Evolutionary conservation across 805 yeast species (phyloP), one percentile per base, ranked within the genome.

Genomic region (Metschnikowia cubensis): DNA sequence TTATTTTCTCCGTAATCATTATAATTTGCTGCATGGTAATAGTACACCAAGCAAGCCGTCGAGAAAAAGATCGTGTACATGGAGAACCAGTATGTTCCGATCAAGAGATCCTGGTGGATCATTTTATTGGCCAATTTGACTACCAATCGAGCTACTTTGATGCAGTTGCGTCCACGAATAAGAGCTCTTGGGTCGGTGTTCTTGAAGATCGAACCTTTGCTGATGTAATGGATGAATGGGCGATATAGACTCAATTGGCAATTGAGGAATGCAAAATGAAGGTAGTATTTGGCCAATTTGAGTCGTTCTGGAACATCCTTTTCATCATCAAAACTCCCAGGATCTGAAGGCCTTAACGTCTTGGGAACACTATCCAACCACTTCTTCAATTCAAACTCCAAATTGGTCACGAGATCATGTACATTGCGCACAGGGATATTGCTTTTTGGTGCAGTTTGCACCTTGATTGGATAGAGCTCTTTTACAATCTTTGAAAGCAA

Each of bases 81-180:
- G 6, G 94, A 83, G 62, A 89, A 90, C 96, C 96, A 89, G 62
- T 90, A 91, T 2, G 94, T 87, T 0, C 96, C 96, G 55, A 84
- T 81, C 36, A 90, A 70, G 65, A 88, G 74, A 50, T 84, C 76
- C 54, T 83, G 81, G 55, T 80, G 77, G 53, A 86, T 83, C 89
- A 90, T 82, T 60, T 85, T 89, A 58, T 86, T 82, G 0, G 96
- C 89, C 50, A 89, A 65, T 59, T 84, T 83, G 15, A 90, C 90
- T 29, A 87, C 95, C 59, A 85, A 81, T 50, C 94, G 75, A 0
- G 96, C 91, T 8, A 88, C 89, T 57, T 85, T 82, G 48, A 90
- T 84, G 68, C 97, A 90, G 59, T 87, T 87, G 58, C 85, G 77
- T 0, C 96, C 95, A 63, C 89, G 78, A 11, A 82, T 82, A 35